These are phyloP conservation scores for Penicillium sp. DNA, from an alignment of 2,329 filamentous ascomycete species.

Conservation along the genomic window DNA sequence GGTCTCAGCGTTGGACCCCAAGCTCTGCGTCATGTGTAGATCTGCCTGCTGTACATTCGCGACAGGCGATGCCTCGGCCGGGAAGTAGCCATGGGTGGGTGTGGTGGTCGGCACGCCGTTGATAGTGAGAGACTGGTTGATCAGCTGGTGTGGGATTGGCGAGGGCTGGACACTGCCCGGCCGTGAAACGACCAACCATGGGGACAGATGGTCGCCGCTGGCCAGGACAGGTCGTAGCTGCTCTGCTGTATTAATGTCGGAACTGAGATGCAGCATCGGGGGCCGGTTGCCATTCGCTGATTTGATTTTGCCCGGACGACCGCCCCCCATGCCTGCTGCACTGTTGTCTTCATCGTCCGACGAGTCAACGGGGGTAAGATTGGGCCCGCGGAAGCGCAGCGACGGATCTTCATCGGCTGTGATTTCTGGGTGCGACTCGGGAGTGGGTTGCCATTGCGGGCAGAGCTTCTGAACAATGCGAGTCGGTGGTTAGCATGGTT, in stretches of 20 bases:
- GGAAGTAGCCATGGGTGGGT: slow-evolving; percentile 35
- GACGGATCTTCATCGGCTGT: slow-evolving; percentile 22
- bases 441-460: slow-evolving; percentile 11
- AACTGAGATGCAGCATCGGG: slow-evolving; percentile 2
- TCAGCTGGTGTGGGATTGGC: slow-evolving; percentile 33
- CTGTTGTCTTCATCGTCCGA: slow-evolving; percentile 37
- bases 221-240: not conserved
- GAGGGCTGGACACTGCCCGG: slow-evolving; percentile 28
- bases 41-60: not conserved
- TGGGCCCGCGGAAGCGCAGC: slow-evolving; percentile 24
- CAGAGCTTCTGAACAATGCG: slow-evolving; percentile 32
- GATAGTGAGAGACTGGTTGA: slow-evolving; percentile 35
- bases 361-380: slow-evolving; percentile 41
- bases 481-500: not conserved
- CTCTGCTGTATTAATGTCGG: not conserved
- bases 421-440: slow-evolving; percentile 29
- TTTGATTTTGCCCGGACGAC: not conserved
- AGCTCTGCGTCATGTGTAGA: not conserved
- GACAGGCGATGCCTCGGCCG: slow-evolving; percentile 9
- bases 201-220: slow-evolving; percentile 21
- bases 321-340: slow-evolving; percentile 25
- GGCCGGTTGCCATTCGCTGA: not conserved
- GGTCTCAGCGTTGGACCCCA: not conserved
- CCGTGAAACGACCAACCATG: slow-evolving; percentile 25
- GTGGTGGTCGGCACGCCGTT: slow-evolving; percentile 33